Base-by-base conservation (phyloP, 176 grass and related monocot species). In the Aechmea fasciata region DNA sequence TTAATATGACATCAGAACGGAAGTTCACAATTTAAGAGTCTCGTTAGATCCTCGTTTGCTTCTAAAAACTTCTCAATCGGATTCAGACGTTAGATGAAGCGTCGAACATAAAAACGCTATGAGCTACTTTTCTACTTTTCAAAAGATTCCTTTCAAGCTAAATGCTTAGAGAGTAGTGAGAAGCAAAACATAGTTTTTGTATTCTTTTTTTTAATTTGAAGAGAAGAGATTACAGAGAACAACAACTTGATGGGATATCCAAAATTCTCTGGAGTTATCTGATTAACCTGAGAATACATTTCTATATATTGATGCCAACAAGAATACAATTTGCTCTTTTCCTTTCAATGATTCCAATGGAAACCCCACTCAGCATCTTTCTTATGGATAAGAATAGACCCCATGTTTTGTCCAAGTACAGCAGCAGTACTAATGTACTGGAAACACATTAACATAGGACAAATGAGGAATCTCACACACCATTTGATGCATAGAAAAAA, bases 401-500 rank as follows among this genome's bases (percentile, higher is more conserved):
- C 15, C 20, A 19, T 19, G 22, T 22, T 61, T 19, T 61, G 33
- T 61, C 20, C 55, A 10, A n/a, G n/a, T 61, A 61, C 55, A 61
- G n/a, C 9, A 7, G 15, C 13, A 18, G 55, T 61, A 22, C 5
- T 9, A 61, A 61, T 18, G 5, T 61, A 61, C 55, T 9, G 20
- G 5, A 61, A 11, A 63, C 18, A 9, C 57, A 24, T 24, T 22
- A 63, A 24, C 18, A 24, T 7, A 63, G 7, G 57, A 63, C 57
- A 63, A 67, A 67, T 61, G 55, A 67, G 29, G 33, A 13, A 67
- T 18, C 12, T 67, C 14, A 10, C 65, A 18, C 9, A 67, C 4
- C 26, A 67, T 67, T 67, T 13, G 65, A 67, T 67, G 33, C 47
- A 49, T 49, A n/a, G 48, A n/a, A 15, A 3, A 57, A 57, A 57